Evolutionary conservation across 805 yeast species (phyloP).

Genomic region (Deakozyma indianensis): DNA sequence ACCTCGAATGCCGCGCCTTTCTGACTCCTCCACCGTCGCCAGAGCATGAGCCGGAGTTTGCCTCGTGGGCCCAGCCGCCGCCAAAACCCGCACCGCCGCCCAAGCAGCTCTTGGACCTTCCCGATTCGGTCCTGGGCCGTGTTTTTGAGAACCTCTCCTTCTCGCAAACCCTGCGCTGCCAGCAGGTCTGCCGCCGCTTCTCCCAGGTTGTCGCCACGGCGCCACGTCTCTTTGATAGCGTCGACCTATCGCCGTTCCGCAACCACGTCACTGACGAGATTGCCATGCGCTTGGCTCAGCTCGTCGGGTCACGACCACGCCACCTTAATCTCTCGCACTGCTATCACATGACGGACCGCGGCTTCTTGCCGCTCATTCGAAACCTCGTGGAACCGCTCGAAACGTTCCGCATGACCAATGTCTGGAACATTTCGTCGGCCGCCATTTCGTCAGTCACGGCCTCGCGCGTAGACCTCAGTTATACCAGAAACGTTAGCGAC

Average conservation of each 20-base stretch:
- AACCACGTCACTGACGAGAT: slow-evolving; percentile 44
- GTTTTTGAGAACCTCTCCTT: slow-evolving; percentile 40
- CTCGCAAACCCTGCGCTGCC: slow-evolving; percentile 44
- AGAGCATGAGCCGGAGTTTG: not conserved
- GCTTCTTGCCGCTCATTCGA: slow-evolving; percentile 57
- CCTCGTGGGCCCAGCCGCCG: slow-evolving; percentile 1
- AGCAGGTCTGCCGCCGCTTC: slow-evolving; percentile 53
- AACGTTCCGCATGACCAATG: slow-evolving; percentile 1
- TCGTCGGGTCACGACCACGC: slow-evolving; percentile 56
- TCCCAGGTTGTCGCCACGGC: slow-evolving; percentile 46
- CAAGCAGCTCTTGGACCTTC: slow-evolving; percentile 44
- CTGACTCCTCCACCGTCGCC: slow-evolving; percentile 1
- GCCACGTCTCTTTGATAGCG: slow-evolving; percentile 32
- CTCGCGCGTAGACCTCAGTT: slow-evolving; percentile 39
- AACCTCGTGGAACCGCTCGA: slow-evolving; percentile 28
- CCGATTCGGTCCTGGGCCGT: slow-evolving; percentile 41
- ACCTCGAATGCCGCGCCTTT: not conserved
- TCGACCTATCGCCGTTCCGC: slow-evolving; percentile 52
- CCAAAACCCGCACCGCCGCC: slow-evolving; percentile 26
- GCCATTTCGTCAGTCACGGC: not conserved
- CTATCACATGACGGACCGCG: slow-evolving; percentile 63
- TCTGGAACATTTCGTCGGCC: not conserved
- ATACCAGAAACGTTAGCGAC: slow-evolving; percentile 62
- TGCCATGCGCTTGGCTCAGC: slow-evolving; percentile 43
- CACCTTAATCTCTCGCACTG: slow-evolving; percentile 54